Evolutionary conservation across 2,329 filamentous ascomycete genomes (phyloP), one percentile per base, ranked within the genome.

Genomic region (Teratosphaeriaceae sp.): DNA sequence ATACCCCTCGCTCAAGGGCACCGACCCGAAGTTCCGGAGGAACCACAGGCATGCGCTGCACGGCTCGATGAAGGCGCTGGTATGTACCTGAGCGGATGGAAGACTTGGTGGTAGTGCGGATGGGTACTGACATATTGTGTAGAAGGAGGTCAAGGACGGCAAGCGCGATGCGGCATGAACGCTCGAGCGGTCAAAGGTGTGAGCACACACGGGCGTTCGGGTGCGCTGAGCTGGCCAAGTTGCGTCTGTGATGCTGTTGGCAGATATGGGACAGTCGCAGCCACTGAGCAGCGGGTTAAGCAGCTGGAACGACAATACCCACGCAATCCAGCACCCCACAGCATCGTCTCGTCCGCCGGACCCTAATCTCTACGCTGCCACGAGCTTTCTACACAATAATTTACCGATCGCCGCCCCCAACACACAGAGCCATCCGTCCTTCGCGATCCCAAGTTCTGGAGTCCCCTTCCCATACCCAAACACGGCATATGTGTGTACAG

Each of bases 31-130:
- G 84, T 98, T 98, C 82, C 85, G 92, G 74, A 85, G 92, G 76
- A 98, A 98, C 82, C 92, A 98, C 80, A 88, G 88, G 79, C 90
- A 98, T 82, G 92, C 92, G 73, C 88, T 97, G 56, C 92, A 97
- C 80, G 92, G 92, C 72, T 98, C 89, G 70, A 88, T 87, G 80
- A 94, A 87, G 79, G 92, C 92, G 70, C 76, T 98, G 78, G 90
- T 97, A 83, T 66, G 85, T 26, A 11, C 5, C n/a, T 7, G 22
- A 29, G 24, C 13, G 13, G 7, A 29, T 19, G 21, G 20, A 5
- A 8, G 3, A 16, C 9, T 18, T 8, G 30, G 30, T 34, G 15
- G n/a, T n/a, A n/a, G 24, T 8, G 24, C 16, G 36, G 13, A 26
- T n/a, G n/a, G n/a, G n/a, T 22, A 20, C 60, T 64, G 46, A 65